These are phyloP conservation scores for Phialophora tarda DNA, from an alignment of 2,329 filamentous ascomycete genomes.

Conservation along the genomic window DNA sequence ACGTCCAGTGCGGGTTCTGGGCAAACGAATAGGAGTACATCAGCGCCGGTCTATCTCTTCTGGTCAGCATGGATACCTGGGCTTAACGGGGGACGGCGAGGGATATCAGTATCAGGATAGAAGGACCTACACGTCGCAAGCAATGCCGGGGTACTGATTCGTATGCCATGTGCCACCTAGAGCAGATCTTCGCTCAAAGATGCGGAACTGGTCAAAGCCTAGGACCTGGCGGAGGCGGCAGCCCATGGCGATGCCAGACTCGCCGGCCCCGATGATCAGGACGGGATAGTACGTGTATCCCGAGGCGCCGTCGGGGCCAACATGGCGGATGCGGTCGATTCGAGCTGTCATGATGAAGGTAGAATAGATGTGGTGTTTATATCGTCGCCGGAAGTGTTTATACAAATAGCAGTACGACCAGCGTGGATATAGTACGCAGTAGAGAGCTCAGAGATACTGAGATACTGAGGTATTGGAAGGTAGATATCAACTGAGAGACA, in stretches of 20 bases:
- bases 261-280: slow-evolving; percentile 65
- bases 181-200: slow-evolving; percentile 64
- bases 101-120: not conserved
- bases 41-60: slow-evolving; percentile 53
- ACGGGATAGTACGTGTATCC: slow-evolving; percentile 57
- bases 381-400: not conserved
- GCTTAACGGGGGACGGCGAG: not conserved
- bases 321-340: slow-evolving; percentile 48
- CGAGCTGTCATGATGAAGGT: slow-evolving; percentile 41
- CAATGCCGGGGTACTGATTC: slow-evolving; percentile 65
- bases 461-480: no score
- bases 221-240: slow-evolving; percentile 64
- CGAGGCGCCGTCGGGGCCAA: slow-evolving; percentile 46
- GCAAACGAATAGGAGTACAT: slow-evolving; percentile 65
- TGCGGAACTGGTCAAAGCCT: slow-evolving; percentile 62
- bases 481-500: not conserved
- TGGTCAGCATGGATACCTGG: not conserved
- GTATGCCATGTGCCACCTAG: slow-evolving; percentile 70
- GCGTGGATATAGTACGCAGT: no score
- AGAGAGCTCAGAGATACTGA: no score
- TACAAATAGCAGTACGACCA: not conserved
- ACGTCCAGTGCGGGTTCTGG: slow-evolving; percentile 59
- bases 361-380: not conserved
- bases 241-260: slow-evolving; percentile 67
- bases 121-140: slow-evolving; percentile 59